Base-by-base conservation (phyloP, 805 yeast genomes). In the Kregervanrija delftensis region DNA sequence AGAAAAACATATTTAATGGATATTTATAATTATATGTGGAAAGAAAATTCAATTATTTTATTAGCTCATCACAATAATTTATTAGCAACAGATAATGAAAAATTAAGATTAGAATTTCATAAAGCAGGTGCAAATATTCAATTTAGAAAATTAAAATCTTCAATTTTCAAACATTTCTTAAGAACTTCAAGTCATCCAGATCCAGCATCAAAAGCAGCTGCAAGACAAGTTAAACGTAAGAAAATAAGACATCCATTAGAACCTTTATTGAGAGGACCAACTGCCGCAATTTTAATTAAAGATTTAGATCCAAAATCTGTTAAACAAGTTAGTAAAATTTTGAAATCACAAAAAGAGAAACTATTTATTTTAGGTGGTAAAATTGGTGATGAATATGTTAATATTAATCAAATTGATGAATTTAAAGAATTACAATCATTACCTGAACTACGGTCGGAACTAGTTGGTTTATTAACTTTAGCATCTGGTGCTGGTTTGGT, bases 401-500 rank as follows among this genome's bases (percentile, higher is more conserved):
- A 79, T 53, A 51, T 76, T 28, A 66, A 65, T 1, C 71, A 79
- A 44, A 65, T 90, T 40, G 69, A 76, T 37, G 55, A 71, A 50
- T 85, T 86, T 70, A 85, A 87, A 68, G 78, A 75, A 33, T 73
- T 93, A 58, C 93, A 96, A 37, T 65, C 80, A 4, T 70, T 81
- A 58, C 79, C 76, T 37, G 80, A 81, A 53, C 68, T 91, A 53
- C 93, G 86, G 46, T 79, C 85, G 9, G 86, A 90, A 72, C 76
- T 93, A 54, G 83, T 84, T 11, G 96, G 96, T 10, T 71, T 87
- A 45, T 76, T 91, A 58, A 81, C 90, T n/a, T 67, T 84, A 45
- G 71, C 86, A 51, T 86, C 96, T 46, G 98, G 97, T 58, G 90
- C 87, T 38, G 95, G 95, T 10, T 73, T 91, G 60, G 95, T 85